Evolutionary conservation across 2,329 filamentous ascomycete species (phyloP), one percentile per base, ranked within the genome.

Genomic region (Beauveria varroae): DNA sequence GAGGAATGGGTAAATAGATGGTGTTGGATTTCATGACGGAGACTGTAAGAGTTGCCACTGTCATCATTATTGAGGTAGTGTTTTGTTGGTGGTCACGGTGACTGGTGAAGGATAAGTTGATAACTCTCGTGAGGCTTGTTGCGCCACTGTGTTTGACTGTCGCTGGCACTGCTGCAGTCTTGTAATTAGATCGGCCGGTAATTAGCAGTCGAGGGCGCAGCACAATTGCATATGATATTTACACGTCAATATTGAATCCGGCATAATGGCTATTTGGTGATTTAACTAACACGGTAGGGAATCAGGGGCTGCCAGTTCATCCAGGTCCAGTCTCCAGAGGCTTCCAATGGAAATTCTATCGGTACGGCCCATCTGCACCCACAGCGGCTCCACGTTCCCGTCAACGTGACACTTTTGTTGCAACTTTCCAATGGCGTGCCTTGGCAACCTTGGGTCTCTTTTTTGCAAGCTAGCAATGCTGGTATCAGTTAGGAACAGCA

Each of bases 301-400:
- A 20, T 43, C 34, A 37, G 34, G 34, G 34, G 34, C 34, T 37
- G 34, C 34, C 12, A 37, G 34, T 37, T 37, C 34, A 37, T 37
- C 34, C 34, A 37, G 34, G 34, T 37, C 34, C 34, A 37, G 34
- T 37, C 12, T 37, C 34, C 34, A 37, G 30, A 34, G 49, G 49
- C 20, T 14, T 40, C 14, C 24, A 10, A 50, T 24, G 41, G n/a
- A 20, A 44, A 16, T 47, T 57, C n/a, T 26, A 59, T 59, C 57
- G 57, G 57, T 44, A 59, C 57, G 57, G 57, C 22, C 57, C 57
- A 52, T 59, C 34, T 43, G 47, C 57, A 44, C 34, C 57, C 47
- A 37, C 57, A 44, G 57, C 57, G 57, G 57, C 57, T 59, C 57
- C 57, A 59, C 47, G 57, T 52, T 37, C 46, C 55, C 55, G 34